Conservation (phyloP, 495 filamentous ascomycete species). For the Apodospora peruviana region DNA sequence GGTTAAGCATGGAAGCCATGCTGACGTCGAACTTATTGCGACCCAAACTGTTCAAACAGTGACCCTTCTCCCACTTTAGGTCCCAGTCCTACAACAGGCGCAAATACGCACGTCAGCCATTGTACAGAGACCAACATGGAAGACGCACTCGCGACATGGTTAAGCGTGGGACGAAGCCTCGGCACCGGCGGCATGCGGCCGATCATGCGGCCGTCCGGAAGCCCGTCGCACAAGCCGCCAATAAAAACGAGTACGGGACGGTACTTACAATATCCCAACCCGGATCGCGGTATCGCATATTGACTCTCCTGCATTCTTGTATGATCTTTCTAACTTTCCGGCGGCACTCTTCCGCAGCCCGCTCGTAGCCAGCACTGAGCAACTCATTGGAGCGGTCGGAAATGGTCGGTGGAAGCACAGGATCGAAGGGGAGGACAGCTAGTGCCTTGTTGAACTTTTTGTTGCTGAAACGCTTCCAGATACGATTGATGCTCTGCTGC, state of each 20-base stretch:
- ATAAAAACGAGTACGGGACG: constrained; percentile 9
- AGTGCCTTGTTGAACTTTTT: constrained; percentile 50
- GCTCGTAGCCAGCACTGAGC: constrained; percentile 59
- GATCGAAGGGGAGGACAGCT: constrained; percentile 42
- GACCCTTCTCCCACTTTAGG: constrained; percentile 42
- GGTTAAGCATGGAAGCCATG: constrained; percentile 30
- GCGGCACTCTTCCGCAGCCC: constrained; percentile 66
- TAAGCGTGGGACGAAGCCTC: background rate
- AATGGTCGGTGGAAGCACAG: constrained; percentile 38
- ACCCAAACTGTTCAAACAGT: constrained; percentile 42
- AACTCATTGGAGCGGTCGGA: constrained; percentile 44
- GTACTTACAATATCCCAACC: constrained; percentile 73
- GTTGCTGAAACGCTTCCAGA: constrained; percentile 74
- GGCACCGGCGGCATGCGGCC: background rate
- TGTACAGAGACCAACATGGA: too few relatives aligned
- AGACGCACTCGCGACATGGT: background rate
- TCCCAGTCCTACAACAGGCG: constrained; percentile 41
- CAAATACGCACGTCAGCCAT: constrained; percentile 13
- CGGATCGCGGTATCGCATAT: constrained; percentile 85
- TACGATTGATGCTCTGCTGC: constrained; percentile 69
- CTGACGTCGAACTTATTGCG: constrained; percentile 37
- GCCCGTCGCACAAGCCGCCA: background rate
- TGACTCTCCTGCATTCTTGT: constrained; percentile 75
- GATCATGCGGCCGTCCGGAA: too few relatives aligned
- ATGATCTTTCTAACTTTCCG: constrained; percentile 82